Base-by-base conservation (phyloP, 352 stramenopile species). In the Globisporangium canariense region DNA sequence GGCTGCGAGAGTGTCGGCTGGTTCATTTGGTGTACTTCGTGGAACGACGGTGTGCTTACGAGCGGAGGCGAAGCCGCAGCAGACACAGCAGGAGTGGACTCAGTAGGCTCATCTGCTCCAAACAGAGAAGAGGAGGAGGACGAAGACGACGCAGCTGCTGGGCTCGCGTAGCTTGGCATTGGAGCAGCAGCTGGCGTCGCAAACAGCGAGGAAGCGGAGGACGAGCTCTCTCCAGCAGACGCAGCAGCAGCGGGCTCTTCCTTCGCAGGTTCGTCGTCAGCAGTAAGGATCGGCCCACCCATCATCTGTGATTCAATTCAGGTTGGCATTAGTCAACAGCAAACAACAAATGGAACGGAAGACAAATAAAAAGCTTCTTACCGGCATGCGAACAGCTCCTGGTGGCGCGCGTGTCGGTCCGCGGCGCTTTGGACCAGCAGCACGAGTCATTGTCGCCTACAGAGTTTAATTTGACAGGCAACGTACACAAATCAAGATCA, bases 391-490 rank as follows among this genome's bases (percentile, higher is more conserved):
- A 34, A 90, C 82, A 52, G 82, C 82, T 59, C 81, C 85, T 16
- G 85, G 81, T 16, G 85, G 83, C 36, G 76, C 70, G n/a, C 73
- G 51, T 16, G 80, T 78, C 4, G 85, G 85, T n/a, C 82, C 87
- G 58, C 87, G 77, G 47, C 87, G 87, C 64, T 93, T 93, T 0
- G 87, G 87, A 41, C 83, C 87, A 10, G 83, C 76, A 58, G 83
- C 87, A 64, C 87, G 74, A 16, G 79, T 81, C 81, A 95, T 91
- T 2, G 83, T 94, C 28, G 82, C 68, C 84, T 95, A 36, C 36
- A 62, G 1, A 28, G 25, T 28, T 28, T 28, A 28, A 28, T 28
- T 28, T 28, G 25, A 28, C 25, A 28, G 25, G 2, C 25, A 28
- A 28, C 25, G 25, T 28, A 28, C 25, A 28, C 25, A 28, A 28